Percentiles rank a stretch among this genome's conserved stretches.
Evolutionary conservation across 108 stramenopile species (phyloP).

Genomic region (Skeletonema grethae): DNA sequence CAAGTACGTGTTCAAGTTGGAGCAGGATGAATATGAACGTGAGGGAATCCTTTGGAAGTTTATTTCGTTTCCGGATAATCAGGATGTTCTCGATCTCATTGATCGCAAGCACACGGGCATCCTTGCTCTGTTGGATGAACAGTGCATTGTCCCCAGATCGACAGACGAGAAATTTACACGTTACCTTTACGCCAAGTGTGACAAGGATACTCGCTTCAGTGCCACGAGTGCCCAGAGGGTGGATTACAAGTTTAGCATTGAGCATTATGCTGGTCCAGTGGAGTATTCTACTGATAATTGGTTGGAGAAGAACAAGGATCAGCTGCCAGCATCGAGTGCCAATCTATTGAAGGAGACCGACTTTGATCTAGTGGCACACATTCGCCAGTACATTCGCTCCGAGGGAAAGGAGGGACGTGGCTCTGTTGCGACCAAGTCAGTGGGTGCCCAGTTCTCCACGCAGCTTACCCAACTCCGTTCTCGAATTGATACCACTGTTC

Average conservation of each 20-base stretch:
- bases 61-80: slow-evolving; percentile 97
- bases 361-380: slow-evolving; percentile 61
- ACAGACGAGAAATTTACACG: slow-evolving; percentile 90
- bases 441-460: slow-evolving; percentile 77
- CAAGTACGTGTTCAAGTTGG: slow-evolving; percentile 95
- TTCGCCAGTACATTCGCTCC: slow-evolving; percentile 65
- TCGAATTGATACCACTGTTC: slow-evolving; percentile 79
- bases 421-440: slow-evolving; percentile 80
- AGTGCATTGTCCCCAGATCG: slow-evolving; percentile 90
- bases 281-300: slow-evolving; percentile 85
- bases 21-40: slow-evolving; percentile 95
- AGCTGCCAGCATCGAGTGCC: slow-evolving; percentile 71
- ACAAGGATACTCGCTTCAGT: slow-evolving; percentile 68
- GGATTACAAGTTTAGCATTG: slow-evolving; percentile 80
- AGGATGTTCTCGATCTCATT: slow-evolving; percentile 95
- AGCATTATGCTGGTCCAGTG: slow-evolving; percentile 91
- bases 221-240: slow-evolving; percentile 74
- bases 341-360: slow-evolving; percentile 71
- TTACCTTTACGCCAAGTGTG: slow-evolving; percentile 87
- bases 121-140: slow-evolving; percentile 91
- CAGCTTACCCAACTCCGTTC: slow-evolving; percentile 87
- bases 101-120: slow-evolving; percentile 92
- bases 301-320: slow-evolving; percentile 93
- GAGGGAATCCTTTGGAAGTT: slow-evolving; percentile 93
- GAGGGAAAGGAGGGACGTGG: slow-evolving; percentile 78